Conservation (phyloP, 1,284 basidiomycete genomes). For the Cryptococcus sp. region DNA sequence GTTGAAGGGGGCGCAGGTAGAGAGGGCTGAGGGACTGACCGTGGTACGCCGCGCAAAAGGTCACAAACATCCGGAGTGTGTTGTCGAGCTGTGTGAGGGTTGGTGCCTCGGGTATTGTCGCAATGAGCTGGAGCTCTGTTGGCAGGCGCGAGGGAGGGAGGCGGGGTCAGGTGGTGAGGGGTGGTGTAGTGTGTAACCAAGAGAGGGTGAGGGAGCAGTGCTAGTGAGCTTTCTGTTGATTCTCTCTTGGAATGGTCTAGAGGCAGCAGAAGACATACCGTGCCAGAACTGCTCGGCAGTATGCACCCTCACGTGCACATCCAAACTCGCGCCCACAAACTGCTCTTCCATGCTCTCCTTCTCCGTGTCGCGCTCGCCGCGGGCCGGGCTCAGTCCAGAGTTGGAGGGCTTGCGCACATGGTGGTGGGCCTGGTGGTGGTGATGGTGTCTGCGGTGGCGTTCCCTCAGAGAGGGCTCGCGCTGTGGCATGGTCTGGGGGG, state of each 20-base stretch:
- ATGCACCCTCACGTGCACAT: slow-evolving; percentile 30
- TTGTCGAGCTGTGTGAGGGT: slow-evolving; percentile 73
- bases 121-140: slow-evolving; percentile 78
- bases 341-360: not conserved
- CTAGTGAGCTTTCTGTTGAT: not conserved
- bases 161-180: not conserved
- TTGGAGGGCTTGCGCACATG: not conserved
- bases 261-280: slow-evolving; percentile 13
- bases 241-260: too few species aligned
- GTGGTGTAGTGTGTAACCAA: not conserved
- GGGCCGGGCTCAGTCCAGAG: not conserved
- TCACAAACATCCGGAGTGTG: slow-evolving; percentile 69
- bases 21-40: slow-evolving; percentile 56
- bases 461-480: slow-evolving; percentile 4
- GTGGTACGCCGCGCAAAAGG: slow-evolving; percentile 77
- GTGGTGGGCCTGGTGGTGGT: slow-evolving; percentile 11
- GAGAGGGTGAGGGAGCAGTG: not conserved
- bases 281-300: slow-evolving; percentile 31
- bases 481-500: slow-evolving; percentile 9
- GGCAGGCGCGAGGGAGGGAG: too few species aligned
- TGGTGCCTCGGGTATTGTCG: slow-evolving; percentile 62
- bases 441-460: slow-evolving; percentile 8
- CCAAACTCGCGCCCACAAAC: slow-evolving; percentile 14
- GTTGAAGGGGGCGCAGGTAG: not conserved
- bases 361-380: not conserved